Base-by-base conservation (phyloP, 805 yeast species). In the Monosporozyma yasuniensis region DNA sequence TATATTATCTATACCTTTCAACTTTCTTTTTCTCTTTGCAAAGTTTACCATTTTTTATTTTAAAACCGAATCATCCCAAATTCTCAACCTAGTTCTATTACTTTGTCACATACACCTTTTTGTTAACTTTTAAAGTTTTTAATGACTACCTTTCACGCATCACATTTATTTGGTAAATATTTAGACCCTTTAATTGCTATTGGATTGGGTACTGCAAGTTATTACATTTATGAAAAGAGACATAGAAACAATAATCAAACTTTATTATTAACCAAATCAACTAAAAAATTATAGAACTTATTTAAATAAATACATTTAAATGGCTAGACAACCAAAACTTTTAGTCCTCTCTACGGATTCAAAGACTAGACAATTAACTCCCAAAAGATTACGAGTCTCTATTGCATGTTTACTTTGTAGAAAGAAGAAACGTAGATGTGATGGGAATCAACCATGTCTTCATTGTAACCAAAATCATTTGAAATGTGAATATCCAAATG, bases 371-470 rank as follows among this genome's bases (percentile, higher is more conserved):
- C 51, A 48, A 48, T 56, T 56, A 23, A 55, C 45, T 11, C 48
- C 52, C 0, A 82, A 81, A 59, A 70, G 87, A 30, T 71, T 79
- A 56, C 68, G 90, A 50, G 90, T 83, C 37, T 78, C 85, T 1
- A 68, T 87, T 49, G 93, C 93, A 2, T 85, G 93, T 60, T 85
- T 81, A 57, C 80, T 77, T 54, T 84, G 93, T 63, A 74, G 91
- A 19, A 77, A 76, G 65, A 84, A 83, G 66, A 85, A 85, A 61
- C 87, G 84, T 54, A 81, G 83, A 61, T 85, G 95, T 66, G 89
- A 84, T 62, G 93, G 91, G 4, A 76, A 77, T 57, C 83, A 77
- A 57, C 93, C 91, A 0, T 85, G 95, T 64, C 76, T 79, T 30
- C 87, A 82, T 64, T 88, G 55, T 48, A 28, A 23, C n/a, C 44